Base-by-base conservation (phyloP, 2,329 filamentous ascomycete species). In the Neospermospora avenae region DNA sequence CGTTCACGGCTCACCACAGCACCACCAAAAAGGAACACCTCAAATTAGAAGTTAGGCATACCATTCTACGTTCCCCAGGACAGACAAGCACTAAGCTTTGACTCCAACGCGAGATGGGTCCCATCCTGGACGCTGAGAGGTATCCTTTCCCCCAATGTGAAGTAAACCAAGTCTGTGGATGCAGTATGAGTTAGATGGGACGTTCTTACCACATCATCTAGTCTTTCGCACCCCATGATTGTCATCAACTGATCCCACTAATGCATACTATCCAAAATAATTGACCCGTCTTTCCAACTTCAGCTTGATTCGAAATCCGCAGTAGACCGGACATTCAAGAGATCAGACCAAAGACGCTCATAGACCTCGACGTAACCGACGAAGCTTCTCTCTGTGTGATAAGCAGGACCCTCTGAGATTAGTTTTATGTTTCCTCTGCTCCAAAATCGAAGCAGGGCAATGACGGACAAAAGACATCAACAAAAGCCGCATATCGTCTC, bases 41-140 rank as follows among this genome's bases (percentile, higher is more conserved):
- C 54, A 46, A 22, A 20, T 46, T 31, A 64, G 51, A 56, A 58
- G 46, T 59, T 55, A 37, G 53, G 65, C 63, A 68, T 57, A 59
- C 37, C 22, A 57, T 41, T 57, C 53, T 57, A 59, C 62, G 64
- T 65, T 63, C 66, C 65, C 66, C 67, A 67, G 61, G 60, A 63
- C 66, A 71, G 90, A 93, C 90, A 93, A 93, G 91, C 83, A 81
- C 90, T 80, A 91, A 86, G 80, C 91, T 92, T 91, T 96, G 91
- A 96, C 87, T 80, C 89, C 89, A 91, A 92, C 89, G 84, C 87
- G 74, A 85, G 89, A 91, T 91, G 91, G 89, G 90, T 91, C 90
- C 91, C 81, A 77, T 76, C 63, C 65, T 66, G 58, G 66, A 69
- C 65, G 62, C 52, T 54, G 54, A 52, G 52, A 54, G 62, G 63